Evolutionary conservation across 495 filamentous ascomycete genomes (phyloP).

Genomic region (Lophium mytilinum): DNA sequence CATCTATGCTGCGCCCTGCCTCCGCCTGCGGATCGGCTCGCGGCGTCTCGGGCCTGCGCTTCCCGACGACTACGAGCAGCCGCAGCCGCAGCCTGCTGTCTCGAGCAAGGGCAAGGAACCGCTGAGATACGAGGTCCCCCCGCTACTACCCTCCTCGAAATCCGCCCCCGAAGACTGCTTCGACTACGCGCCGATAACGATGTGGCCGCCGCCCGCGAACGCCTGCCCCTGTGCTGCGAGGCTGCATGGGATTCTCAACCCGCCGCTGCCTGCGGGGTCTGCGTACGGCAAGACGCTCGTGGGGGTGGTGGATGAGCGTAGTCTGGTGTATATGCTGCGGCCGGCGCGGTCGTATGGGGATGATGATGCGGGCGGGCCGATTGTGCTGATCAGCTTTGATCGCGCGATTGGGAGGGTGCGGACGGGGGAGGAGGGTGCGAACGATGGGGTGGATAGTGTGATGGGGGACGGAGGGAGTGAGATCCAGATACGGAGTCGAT

Average conservation of each 20-base stretch:
- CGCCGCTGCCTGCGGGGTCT: neutral
- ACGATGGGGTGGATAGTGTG: neutral
- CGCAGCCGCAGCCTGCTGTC: neutral
- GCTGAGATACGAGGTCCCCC: neutral
- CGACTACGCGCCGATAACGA: constrained; percentile 11
- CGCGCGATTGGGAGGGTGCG: neutral
- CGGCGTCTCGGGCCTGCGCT: constrained; percentile 8
- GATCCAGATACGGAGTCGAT: neutral
- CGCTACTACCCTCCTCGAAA: neutral
- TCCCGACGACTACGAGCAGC: neutral
- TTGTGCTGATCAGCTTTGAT: constrained; percentile 17
- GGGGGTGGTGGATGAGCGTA: constrained; percentile 16
- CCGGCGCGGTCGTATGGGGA: constrained; percentile 3
- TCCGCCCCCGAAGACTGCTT: constrained; percentile 4
- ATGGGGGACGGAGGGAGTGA: neutral
- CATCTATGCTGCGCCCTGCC: neutral
- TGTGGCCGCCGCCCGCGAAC: constrained; percentile 17
- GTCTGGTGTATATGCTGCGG: constrained; percentile 15
- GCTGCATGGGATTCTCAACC: constrained; percentile 21
- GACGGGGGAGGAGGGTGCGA: neutral
- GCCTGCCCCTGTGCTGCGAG: constrained; percentile 14
- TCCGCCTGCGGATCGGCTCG: constrained; percentile 21
- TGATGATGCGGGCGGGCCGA: constrained; percentile 6
- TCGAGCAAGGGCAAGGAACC: neutral
- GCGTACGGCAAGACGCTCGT: constrained; percentile 3